A percentile compares a stretch with the other conserved stretches of the same genome.
Conservation (phyloP, 2,329 filamentous ascomycete species). For the Claviceps cyperi region DNA sequence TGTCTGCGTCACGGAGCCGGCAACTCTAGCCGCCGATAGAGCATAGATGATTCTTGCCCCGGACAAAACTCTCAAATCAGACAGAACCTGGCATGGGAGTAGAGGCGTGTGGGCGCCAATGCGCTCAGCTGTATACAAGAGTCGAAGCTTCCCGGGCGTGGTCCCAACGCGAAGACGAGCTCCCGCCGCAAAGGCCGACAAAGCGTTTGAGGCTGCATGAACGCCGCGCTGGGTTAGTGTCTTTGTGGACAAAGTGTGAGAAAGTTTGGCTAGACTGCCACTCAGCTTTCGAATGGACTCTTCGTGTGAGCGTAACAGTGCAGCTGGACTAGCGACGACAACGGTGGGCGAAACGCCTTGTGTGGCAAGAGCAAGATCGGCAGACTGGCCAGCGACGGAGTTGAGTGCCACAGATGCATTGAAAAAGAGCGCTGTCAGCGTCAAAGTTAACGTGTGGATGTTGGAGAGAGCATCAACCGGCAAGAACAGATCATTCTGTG, state of each 20-base stretch:
- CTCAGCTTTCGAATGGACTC: slow-evolving; percentile 45
- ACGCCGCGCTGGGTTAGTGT: slow-evolving; percentile 55
- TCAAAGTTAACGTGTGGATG: slow-evolving; percentile 65
- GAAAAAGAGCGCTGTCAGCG: slow-evolving; percentile 68
- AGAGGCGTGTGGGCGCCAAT: slow-evolving; percentile 46
- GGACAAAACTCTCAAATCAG: slow-evolving; percentile 69
- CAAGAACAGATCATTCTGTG: slow-evolving; percentile 64
- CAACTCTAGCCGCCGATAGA: slow-evolving; percentile 67
- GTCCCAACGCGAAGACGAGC: slow-evolving; percentile 44
- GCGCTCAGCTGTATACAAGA: slow-evolving; percentile 68
- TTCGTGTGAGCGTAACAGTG: slow-evolving; percentile 52
- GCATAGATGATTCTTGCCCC: slow-evolving; percentile 74
- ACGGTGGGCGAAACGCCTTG: slow-evolving; percentile 68
- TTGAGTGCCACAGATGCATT: slow-evolving; percentile 80
- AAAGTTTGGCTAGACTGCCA: slow-evolving; percentile 48
- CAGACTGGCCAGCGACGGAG: slow-evolving; percentile 62
- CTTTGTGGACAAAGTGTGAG: slow-evolving; percentile 59
- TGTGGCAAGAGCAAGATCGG: slow-evolving; percentile 60
- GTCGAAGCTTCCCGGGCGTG: slow-evolving; percentile 58
- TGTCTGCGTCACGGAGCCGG: slow-evolving; percentile 78
- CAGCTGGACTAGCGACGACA: slow-evolving; percentile 61
- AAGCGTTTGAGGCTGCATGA: slow-evolving; percentile 42
- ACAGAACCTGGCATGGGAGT: slow-evolving; percentile 55
- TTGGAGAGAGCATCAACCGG: slow-evolving; percentile 69
- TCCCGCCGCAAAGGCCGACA: slow-evolving; percentile 40